Percentiles rank a stretch among this genome's conserved stretches.
Evolutionary conservation across 2,329 filamentous ascomycete species (phyloP).

Genomic region (Hymenoscyphus fructigenus): DNA sequence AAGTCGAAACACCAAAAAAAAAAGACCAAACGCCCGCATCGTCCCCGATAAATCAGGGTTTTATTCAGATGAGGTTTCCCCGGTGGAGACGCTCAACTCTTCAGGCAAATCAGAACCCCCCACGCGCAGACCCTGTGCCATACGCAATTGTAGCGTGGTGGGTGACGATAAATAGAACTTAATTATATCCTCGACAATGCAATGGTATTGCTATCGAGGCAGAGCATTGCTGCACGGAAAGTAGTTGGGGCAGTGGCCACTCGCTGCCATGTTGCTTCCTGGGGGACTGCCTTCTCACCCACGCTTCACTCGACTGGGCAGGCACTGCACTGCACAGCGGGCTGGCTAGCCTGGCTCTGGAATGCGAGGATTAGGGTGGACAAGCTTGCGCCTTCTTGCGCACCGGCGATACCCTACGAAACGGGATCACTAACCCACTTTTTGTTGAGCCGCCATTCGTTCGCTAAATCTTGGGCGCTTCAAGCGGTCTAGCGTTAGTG

Average conservation of each 20-base stretch:
- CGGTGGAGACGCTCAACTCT: background rate
- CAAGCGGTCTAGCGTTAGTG: slow-evolving; percentile 1
- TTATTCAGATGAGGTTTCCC: slow-evolving; percentile 1
- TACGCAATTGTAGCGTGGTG: background rate
- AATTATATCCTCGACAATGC: background rate
- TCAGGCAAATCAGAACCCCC: too few relatives aligned
- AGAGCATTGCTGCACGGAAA: background rate
- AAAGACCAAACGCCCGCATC: background rate
- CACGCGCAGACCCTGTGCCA: background rate
- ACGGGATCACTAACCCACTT: background rate
- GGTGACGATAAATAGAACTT: background rate
- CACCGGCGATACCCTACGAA: background rate
- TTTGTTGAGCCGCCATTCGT: background rate
- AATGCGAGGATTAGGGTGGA: background rate
- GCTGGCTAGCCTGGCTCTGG: background rate
- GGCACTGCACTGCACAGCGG: too few relatives aligned
- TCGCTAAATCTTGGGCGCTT: background rate
- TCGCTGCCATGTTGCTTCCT: background rate
- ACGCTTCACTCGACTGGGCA: too few relatives aligned
- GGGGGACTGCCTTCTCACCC: too few relatives aligned
- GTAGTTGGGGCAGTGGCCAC: background rate
- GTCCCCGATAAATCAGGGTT: background rate
- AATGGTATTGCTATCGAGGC: too few relatives aligned
- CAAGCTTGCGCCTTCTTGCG: background rate
- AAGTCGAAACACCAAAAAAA: background rate